Conservation (phyloP, 2,329 filamentous ascomycete species). For the Cordyceps cateniannulata region DNA sequence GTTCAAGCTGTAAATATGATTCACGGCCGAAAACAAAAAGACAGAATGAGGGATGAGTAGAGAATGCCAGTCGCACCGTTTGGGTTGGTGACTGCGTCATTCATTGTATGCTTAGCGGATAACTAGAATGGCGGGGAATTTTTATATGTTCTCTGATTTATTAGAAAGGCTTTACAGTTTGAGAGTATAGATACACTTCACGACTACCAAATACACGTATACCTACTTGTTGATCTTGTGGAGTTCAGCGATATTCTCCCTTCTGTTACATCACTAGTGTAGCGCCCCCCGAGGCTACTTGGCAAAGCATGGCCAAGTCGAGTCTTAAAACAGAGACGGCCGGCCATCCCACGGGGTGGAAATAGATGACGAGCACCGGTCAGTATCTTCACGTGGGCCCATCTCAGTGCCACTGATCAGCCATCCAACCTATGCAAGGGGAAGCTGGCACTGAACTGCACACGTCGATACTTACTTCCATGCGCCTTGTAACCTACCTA, state of each 20-base stretch:
- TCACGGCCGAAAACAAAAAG: not conserved
- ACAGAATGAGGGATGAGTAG: not conserved
- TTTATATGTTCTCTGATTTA: not conserved
- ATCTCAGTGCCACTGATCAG: not conserved
- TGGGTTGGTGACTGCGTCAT: not conserved
- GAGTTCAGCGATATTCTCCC: not conserved
- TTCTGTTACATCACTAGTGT: not conserved
- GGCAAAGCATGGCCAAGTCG: not conserved
- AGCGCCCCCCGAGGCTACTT: not conserved
- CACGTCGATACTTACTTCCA: no score
- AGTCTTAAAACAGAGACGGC: not conserved
- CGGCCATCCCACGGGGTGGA: not conserved
- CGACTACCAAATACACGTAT: not conserved
- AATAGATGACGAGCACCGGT: not conserved
- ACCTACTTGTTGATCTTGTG: not conserved
- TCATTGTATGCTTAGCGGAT: conserved; percentile 7
- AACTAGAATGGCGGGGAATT: not conserved
- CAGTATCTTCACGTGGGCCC: not conserved
- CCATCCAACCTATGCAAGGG: not conserved
- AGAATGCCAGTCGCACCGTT: not conserved
- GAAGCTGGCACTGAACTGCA: not conserved
- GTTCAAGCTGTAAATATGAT: conserved; percentile 36
- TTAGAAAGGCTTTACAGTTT: not conserved
- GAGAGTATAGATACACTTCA: not conserved
- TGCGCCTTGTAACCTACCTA: not conserved